These are phyloP conservation scores for Alternaria infectoria DNA, from an alignment of 2,329 filamentous ascomycete species.

Conservation along the genomic window DNA sequence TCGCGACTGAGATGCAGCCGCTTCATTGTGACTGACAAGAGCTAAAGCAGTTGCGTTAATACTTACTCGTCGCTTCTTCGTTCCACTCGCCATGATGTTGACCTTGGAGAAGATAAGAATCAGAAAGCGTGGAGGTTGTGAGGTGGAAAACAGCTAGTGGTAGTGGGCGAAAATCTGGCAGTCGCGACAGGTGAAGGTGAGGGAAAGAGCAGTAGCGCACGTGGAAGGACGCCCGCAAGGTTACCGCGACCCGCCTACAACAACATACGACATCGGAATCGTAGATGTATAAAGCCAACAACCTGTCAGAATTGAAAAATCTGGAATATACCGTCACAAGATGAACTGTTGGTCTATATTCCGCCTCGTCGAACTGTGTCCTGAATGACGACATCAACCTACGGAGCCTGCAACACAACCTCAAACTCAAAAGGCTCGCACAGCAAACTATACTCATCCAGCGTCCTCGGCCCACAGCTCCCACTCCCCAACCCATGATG, in stretches of 20 bases:
- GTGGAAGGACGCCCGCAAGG: not conserved
- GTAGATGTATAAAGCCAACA: not conserved
- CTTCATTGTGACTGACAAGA: no score
- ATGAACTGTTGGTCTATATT: not conserved
- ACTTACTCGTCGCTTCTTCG: constrained; percentile 14
- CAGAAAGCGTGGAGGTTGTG: not conserved
- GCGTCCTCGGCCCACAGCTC: constrained; percentile 64
- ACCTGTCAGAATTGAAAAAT: not conserved
- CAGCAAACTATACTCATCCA: constrained; percentile 50
- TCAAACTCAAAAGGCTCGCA: constrained; percentile 49
- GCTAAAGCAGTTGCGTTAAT: not conserved
- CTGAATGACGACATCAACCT: no score
- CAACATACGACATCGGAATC: no score
- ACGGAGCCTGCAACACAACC: constrained; percentile 26
- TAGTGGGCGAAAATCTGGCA: not conserved
- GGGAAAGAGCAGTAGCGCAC: not conserved
- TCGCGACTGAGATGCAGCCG: no score
- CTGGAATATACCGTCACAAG: not conserved
- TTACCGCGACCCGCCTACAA: not conserved
- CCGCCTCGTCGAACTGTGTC: not conserved
- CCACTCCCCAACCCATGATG: constrained; percentile 69
- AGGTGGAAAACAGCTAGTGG: not conserved
- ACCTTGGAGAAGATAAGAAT: not conserved
- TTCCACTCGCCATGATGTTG: constrained; percentile 1
- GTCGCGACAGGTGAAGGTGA: not conserved